These are phyloP conservation scores for Xylaria sp. DNA, from an alignment of 2,329 filamentous ascomycete genomes.

Conservation along the genomic window DNA sequence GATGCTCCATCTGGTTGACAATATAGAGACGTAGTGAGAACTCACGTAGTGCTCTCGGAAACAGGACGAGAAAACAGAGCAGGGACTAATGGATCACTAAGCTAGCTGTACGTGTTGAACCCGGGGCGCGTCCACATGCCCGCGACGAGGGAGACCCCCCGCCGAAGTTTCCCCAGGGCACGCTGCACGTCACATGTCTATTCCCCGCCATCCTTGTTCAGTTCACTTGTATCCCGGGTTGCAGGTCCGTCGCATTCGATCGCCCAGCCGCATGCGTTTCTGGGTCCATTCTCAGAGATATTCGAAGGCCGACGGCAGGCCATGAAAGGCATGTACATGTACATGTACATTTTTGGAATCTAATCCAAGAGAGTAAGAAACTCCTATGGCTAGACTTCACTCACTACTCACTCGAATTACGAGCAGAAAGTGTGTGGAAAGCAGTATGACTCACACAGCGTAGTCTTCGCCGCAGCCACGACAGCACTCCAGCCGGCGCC, in stretches of 20 bases:
- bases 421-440: too few species aligned
- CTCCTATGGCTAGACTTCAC: not conserved
- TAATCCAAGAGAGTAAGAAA: not conserved
- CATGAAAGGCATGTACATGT: constrained; percentile 19
- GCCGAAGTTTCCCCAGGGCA: constrained; percentile 46
- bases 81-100: constrained; percentile 52
- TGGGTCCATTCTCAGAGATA: constrained; percentile 42
- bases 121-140: constrained; percentile 50
- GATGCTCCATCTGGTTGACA: too few species aligned
- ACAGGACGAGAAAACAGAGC: constrained; percentile 47
- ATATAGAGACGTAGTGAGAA: not conserved
- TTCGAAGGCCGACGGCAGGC: constrained; percentile 42
- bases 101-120: constrained; percentile 54
- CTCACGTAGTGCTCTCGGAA: not conserved
- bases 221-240: constrained; percentile 47
- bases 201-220: constrained; percentile 48
- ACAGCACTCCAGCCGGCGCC: too few species aligned
- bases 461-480: too few species aligned
- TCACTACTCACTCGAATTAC: not conserved
- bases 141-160: constrained; percentile 43
- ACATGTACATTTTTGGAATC: constrained; percentile 21
- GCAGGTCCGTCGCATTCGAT: constrained; percentile 49
- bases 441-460: too few species aligned
- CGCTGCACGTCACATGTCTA: constrained; percentile 51
- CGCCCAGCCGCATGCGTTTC: constrained; percentile 43